These are phyloP conservation scores for Corymbia citriodora DNA, from an alignment of 441 rosid genomes.

Conservation along the genomic window DNA sequence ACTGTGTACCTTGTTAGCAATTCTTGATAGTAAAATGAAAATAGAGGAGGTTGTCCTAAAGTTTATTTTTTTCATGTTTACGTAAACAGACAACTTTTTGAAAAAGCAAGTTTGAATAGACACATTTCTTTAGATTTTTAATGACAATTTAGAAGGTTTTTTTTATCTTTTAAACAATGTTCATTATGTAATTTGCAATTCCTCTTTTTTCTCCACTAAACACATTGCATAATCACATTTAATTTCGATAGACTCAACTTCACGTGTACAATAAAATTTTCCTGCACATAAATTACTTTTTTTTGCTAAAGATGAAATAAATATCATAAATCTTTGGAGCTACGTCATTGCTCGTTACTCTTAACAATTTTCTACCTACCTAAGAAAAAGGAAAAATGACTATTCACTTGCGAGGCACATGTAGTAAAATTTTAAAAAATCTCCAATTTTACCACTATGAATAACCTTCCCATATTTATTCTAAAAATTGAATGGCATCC, in stretches of 20 bases:
- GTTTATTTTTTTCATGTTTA: not conserved
- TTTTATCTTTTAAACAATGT: not conserved
- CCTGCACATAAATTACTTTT: not conserved
- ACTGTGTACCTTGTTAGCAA: not conserved
- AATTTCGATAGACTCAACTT: not conserved
- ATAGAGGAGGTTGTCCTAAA: not conserved
- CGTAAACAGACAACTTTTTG: not conserved
- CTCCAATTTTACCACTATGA: not conserved
- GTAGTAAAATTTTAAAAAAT: not conserved
- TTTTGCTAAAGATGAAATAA: not conserved
- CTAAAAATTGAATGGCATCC: not conserved
- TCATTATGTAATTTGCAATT: not conserved
- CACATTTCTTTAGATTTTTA: not conserved
- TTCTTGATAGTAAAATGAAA: not conserved
- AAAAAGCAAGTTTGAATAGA: not conserved
- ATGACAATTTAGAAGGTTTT: not conserved
- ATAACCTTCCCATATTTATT: not conserved
- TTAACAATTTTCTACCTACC: not conserved
- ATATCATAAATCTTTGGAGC: not conserved
- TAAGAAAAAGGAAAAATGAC: not conserved
- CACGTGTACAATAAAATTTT: not conserved
- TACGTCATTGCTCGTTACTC: not conserved
- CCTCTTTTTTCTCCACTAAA: not conserved
- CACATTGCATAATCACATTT: not conserved
- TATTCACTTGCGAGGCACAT: not conserved